Percentiles rank a stretch among this genome's conserved stretches.
Conservation (phyloP, 139 green algal genomes). For the Auxenochlorella pyrenoidosa region DNA sequence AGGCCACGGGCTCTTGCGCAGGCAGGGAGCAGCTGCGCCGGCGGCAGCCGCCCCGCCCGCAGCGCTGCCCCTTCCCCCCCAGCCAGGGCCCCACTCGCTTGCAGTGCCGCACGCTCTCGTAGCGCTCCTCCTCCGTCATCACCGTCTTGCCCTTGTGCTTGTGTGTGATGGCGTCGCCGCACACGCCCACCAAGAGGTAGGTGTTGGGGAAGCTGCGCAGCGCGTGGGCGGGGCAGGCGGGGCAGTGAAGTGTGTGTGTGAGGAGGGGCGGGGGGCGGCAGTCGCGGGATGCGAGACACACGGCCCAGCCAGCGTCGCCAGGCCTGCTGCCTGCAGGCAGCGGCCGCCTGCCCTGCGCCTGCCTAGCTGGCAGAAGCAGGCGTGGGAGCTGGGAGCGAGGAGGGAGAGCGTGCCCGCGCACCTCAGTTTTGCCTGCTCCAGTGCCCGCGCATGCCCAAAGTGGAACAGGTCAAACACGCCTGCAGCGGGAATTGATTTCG, state of each 20-base stretch:
- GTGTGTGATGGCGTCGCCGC: conserved; percentile 83
- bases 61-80: no score
- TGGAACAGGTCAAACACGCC: conserved; percentile 94
- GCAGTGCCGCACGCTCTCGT: conserved; percentile 89
- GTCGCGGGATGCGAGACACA: background rate
- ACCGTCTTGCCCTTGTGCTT: conserved; percentile 93
- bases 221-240: background rate
- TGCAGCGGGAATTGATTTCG: conserved; percentile 41
- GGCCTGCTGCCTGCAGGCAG: background rate
- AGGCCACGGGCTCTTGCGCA: no score
- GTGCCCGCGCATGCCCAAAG: conserved; percentile 87
- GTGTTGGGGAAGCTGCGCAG: conserved; percentile 83
- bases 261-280: no score
- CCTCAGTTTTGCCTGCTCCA: conserved; percentile 92
- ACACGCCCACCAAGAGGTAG: conserved; percentile 83
- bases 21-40: no score
- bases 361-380: no score
- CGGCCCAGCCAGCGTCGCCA: background rate
- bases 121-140: conserved; percentile 87
- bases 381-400: no score
- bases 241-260: no score
- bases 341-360: background rate
- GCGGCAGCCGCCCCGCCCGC: no score
- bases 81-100: conserved; percentile 70
- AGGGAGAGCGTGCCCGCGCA: no score